Evolutionary conservation across 2,329 filamentous ascomycete species (phyloP).

Genomic region (Pleomassaria siparia): DNA sequence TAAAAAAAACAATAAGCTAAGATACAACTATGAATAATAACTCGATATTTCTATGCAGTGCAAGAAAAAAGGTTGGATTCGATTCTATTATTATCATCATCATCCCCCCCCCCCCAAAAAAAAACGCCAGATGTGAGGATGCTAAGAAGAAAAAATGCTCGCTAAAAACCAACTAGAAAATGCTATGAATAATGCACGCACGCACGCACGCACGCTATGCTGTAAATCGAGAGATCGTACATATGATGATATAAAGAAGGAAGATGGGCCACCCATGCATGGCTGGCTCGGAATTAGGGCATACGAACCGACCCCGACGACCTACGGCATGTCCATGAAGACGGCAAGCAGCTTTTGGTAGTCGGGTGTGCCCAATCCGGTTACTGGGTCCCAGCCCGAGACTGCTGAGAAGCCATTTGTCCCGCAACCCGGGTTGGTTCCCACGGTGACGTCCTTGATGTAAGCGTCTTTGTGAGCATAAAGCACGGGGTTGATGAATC

Average conservation of each 20-base stretch:
- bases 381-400: slow-evolving; percentile 54
- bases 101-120: no score
- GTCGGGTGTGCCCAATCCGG: slow-evolving; percentile 45
- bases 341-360: slow-evolving; percentile 32
- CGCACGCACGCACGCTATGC: neutral
- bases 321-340: neutral
- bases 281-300: no score
- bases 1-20: no score
- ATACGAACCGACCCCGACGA: no score
- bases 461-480: slow-evolving; percentile 46
- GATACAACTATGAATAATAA: no score
- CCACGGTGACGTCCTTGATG: slow-evolving; percentile 53
- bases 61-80: no score
- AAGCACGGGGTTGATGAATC: slow-evolving; percentile 46
- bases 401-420: slow-evolving; percentile 46
- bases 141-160: no score
- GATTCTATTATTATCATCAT: no score
- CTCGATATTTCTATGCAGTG: no score
- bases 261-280: no score
- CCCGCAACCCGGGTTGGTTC: slow-evolving; percentile 51
- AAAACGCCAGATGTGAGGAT: no score
- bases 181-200: neutral
- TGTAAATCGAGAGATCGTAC: neutral
- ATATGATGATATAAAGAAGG: neutral
- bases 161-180: no score